Percentiles rank a stretch among this genome's conserved stretches.
Conservation (phyloP, 2,329 filamentous ascomycete genomes). For the Colletotrichum truncatum region DNA sequence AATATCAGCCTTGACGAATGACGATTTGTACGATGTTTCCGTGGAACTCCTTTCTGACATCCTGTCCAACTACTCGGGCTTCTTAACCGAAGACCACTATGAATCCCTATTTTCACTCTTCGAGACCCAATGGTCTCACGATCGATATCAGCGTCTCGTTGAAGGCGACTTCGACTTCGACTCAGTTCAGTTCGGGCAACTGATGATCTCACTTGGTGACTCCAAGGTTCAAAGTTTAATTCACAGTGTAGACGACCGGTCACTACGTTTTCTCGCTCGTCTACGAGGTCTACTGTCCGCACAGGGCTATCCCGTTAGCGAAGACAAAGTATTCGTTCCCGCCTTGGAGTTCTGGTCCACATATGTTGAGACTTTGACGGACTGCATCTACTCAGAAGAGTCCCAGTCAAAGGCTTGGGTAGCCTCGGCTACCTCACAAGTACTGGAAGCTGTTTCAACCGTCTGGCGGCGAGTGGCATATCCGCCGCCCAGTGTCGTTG, state of each 20-base stretch:
- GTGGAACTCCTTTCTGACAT: slow-evolving; percentile 73
- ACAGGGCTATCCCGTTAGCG: slow-evolving; percentile 72
- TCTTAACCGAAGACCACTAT: slow-evolving; percentile 69
- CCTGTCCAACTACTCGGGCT: slow-evolving; percentile 70
- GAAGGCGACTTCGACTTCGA: slow-evolving; percentile 72
- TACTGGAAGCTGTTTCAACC: slow-evolving; percentile 72
- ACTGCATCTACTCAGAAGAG: slow-evolving; percentile 62
- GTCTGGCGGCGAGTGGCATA: slow-evolving; percentile 77
- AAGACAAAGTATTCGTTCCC: slow-evolving; percentile 79
- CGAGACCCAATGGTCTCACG: slow-evolving; percentile 65
- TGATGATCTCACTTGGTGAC: slow-evolving; percentile 76
- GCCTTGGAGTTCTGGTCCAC: slow-evolving; percentile 85
- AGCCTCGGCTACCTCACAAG: slow-evolving; percentile 62
- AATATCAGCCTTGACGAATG: slow-evolving; percentile 67
- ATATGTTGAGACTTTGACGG: slow-evolving; percentile 75
- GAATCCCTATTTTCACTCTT: slow-evolving; percentile 67
- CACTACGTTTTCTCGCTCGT: slow-evolving; percentile 62
- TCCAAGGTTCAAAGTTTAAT: slow-evolving; percentile 70
- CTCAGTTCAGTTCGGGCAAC: slow-evolving; percentile 70
- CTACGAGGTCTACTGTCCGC: slow-evolving; percentile 73
- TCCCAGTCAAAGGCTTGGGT: slow-evolving; percentile 63
- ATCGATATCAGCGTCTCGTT: slow-evolving; percentile 63
- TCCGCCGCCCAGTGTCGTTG: slow-evolving; percentile 65
- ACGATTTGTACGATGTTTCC: slow-evolving; percentile 66
- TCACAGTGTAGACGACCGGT: slow-evolving; percentile 58